Conservation (phyloP, 306 rosid species). For the Echinosophora koreensis region DNA sequence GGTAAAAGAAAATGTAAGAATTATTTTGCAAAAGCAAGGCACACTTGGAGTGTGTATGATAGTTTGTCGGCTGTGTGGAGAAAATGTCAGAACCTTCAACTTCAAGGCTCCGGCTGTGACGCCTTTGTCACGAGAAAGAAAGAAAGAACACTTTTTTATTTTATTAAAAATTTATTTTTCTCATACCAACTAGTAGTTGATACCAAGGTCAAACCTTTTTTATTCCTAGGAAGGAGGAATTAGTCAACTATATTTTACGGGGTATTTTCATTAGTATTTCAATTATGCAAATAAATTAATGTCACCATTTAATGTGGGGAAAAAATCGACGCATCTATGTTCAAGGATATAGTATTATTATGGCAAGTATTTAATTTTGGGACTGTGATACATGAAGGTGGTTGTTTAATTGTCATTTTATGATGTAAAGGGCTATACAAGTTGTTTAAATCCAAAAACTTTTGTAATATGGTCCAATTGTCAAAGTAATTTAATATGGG, state of each 20-base stretch:
- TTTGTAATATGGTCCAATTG: background rate
- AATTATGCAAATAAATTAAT: background rate
- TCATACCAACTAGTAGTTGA: background rate
- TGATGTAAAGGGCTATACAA: constrained; percentile 39
- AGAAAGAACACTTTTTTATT: background rate
- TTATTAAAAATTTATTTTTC: background rate
- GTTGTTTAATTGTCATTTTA: constrained; percentile 12
- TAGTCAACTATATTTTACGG: constrained; percentile 52
- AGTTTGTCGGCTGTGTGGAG: too few species aligned
- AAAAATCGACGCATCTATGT: constrained; percentile 2
- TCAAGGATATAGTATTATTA: background rate
- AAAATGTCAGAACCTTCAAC: constrained; percentile 24
- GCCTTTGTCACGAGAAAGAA: constrained; percentile 46
- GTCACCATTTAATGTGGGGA: background rate
- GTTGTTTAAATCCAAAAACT: constrained; percentile 19
- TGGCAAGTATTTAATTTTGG: constrained; percentile 7
- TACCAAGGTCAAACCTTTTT: constrained; percentile 50
- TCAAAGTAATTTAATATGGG: background rate
- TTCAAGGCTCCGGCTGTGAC: constrained; percentile 44
- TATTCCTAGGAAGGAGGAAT: constrained; percentile 29
- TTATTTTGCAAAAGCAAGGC: too few species aligned
- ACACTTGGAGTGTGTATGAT: too few species aligned
- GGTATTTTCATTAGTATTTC: background rate
- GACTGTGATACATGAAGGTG: background rate
- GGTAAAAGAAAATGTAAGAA: too few species aligned